Evolutionary conservation across 139 green algal genomes (phyloP).

Genomic region (Haematococcus lacustris): DNA sequence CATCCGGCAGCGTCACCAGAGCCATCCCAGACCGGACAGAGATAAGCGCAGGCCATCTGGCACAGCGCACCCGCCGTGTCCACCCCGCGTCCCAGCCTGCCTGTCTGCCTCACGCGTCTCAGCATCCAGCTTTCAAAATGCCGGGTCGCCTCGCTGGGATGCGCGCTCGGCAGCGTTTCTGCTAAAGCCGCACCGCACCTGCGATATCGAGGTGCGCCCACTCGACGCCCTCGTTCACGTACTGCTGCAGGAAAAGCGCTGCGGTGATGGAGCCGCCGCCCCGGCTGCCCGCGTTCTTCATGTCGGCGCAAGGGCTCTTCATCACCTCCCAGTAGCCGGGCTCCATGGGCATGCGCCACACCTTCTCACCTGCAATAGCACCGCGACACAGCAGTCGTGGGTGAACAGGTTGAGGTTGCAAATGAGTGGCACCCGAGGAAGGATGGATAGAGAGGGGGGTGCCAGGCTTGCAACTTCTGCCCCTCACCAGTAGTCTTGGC

Average conservation of each 20-base stretch:
- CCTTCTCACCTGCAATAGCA: constrained; percentile 27
- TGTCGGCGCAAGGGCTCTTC: constrained; percentile 65
- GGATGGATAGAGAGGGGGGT: no score
- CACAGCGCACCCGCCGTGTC: not conserved
- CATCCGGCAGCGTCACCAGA: no score
- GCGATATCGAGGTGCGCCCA: constrained; percentile 96
- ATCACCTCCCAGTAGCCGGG: constrained; percentile 72
- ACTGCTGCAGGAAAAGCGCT: constrained; percentile 86
- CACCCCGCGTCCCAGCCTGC: not conserved
- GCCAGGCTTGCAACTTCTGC: no score
- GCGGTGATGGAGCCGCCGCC: constrained; percentile 84
- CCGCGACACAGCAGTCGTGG: no score
- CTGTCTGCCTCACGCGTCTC: no score
- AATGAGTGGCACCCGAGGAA: no score
- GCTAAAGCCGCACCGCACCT: constrained; percentile 13
- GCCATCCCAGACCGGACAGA: no score
- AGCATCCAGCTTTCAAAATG: not conserved
- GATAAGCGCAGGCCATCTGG: not conserved
- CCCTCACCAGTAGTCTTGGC: constrained; percentile 30
- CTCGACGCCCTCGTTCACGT: constrained; percentile 62
- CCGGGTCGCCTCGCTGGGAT: not conserved
- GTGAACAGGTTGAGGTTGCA: no score
- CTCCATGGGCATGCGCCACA: constrained; percentile 95
- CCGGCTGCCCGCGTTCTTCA: constrained; percentile 76
- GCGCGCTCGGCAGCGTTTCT: not conserved